Evolutionary conservation across 2,329 filamentous ascomycete species (phyloP).

Genomic region (Cladorrhinum sp.): DNA sequence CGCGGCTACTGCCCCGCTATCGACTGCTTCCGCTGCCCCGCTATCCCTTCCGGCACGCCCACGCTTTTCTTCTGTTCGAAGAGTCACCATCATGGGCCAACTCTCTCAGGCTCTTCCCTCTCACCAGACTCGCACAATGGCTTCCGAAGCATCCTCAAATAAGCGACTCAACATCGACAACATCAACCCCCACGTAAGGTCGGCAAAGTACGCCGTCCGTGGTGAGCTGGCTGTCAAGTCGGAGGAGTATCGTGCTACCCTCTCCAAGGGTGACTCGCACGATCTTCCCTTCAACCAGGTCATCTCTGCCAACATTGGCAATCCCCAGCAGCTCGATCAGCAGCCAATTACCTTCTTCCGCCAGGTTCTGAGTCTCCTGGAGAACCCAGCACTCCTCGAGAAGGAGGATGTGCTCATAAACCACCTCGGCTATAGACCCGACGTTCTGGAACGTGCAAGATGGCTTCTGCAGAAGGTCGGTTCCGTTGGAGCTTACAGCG

Average conservation of each 20-base stretch:
- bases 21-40: slow-evolving; percentile 16
- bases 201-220: slow-evolving; percentile 92
- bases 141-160: slow-evolving; percentile 32
- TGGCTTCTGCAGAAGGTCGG: slow-evolving; percentile 78
- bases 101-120: slow-evolving; percentile 18
- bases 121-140: slow-evolving; percentile 33
- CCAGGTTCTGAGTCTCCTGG: slow-evolving; percentile 87
- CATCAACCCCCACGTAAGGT: slow-evolving; percentile 86
- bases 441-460: slow-evolving; percentile 81
- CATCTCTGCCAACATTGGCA: slow-evolving; percentile 97
- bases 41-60: slow-evolving; percentile 10
- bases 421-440: slow-evolving; percentile 78
- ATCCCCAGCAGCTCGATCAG: slow-evolving; percentile 97
- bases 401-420: slow-evolving; percentile 76
- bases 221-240: slow-evolving; percentile 93
- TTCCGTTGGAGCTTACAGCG: slow-evolving; percentile 94
- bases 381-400: slow-evolving; percentile 83
- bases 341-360: slow-evolving; percentile 99
- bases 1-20: slow-evolving; percentile 21
- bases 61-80: slow-evolving; percentile 11
- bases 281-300: slow-evolving; percentile 81
- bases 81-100: slow-evolving; percentile 11
- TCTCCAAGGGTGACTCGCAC: slow-evolving; percentile 54
- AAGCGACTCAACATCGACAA: slow-evolving; percentile 69
- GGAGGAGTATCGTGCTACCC: slow-evolving; percentile 78